Percentiles rank a stretch among this genome's conserved stretches.
Evolutionary conservation across 306 rosid genomes (phyloP).

Genomic region (Rosa persica): DNA sequence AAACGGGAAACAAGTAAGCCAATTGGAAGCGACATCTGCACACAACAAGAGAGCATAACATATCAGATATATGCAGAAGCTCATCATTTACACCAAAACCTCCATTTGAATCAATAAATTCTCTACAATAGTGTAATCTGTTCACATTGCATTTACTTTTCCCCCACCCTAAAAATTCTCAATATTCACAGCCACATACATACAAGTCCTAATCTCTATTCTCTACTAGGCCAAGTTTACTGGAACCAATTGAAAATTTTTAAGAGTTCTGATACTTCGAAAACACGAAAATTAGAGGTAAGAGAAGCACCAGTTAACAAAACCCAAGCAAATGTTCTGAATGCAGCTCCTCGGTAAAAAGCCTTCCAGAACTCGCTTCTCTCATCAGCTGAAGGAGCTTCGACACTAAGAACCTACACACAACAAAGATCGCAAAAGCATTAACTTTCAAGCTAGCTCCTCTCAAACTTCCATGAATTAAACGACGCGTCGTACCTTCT

Average conservation of each 20-base stretch:
- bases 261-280: neutral
- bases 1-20: slow-evolving; percentile 82
- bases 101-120: neutral
- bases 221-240: neutral
- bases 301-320: slow-evolving; percentile 59
- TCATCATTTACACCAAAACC: neutral
- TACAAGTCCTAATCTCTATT: neutral
- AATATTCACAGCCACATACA: neutral
- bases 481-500: slow-evolving; percentile 55
- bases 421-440: slow-evolving; percentile 16
- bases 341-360: slow-evolving; percentile 69
- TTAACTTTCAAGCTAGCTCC: neutral
- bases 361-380: slow-evolving; percentile 59
- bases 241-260: neutral
- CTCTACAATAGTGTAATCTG: neutral
- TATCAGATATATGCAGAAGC: slow-evolving; percentile 8
- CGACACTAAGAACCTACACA: slow-evolving; percentile 44
- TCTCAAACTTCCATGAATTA: slow-evolving; percentile 4
- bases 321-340: slow-evolving; percentile 67
- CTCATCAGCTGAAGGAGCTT: slow-evolving; percentile 55
- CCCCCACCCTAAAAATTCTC: neutral
- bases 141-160: neutral
- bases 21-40: slow-evolving; percentile 85
- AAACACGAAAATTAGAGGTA: slow-evolving; percentile 10
- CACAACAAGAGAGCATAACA: slow-evolving; percentile 25